phyloP scores from a whole-genome alignment of 306 rosid genomes.

The Vigna reflexopilosa region DNA sequence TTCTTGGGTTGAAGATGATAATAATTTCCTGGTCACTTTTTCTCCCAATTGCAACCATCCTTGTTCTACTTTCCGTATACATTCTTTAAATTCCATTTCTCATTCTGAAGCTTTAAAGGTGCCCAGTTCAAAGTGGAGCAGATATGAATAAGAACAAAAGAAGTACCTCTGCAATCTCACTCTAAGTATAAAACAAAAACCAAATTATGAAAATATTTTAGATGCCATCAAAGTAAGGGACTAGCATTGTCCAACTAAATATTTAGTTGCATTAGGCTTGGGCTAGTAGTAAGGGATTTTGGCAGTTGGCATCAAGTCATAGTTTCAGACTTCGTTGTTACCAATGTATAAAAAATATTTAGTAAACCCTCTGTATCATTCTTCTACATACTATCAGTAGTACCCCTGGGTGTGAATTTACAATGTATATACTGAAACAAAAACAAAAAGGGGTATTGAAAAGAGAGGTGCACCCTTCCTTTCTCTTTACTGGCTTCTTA shows the following conservation, averaged over 20 bases:
- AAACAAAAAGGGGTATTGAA: neutral
- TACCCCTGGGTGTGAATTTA: neutral
- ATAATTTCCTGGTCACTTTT: neutral
- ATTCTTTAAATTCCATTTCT: neutral
- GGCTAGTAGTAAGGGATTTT: neutral
- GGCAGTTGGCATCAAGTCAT: neutral
- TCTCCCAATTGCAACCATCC: neutral
- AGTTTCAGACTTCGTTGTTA: neutral
- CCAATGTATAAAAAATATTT: too few relatives aligned
- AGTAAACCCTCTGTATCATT: neutral
- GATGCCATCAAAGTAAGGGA: neutral
- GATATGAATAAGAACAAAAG: neutral
- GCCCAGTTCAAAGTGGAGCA: conserved; percentile 20
- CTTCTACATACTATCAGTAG: neutral
- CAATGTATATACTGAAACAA: neutral
- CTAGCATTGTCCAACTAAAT: neutral
- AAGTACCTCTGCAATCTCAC: neutral
- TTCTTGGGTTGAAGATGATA: too few relatives aligned
- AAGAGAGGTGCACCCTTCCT: neutral
- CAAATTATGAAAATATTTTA: neutral
- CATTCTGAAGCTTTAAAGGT: conserved; percentile 7
- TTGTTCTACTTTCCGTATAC: neutral
- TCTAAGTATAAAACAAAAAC: neutral
- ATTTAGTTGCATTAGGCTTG: neutral
- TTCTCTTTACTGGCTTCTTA: neutral